Evolutionary conservation across 164 flowering plant species (phyloP).

Genomic region (Dillenia turbinata): DNA sequence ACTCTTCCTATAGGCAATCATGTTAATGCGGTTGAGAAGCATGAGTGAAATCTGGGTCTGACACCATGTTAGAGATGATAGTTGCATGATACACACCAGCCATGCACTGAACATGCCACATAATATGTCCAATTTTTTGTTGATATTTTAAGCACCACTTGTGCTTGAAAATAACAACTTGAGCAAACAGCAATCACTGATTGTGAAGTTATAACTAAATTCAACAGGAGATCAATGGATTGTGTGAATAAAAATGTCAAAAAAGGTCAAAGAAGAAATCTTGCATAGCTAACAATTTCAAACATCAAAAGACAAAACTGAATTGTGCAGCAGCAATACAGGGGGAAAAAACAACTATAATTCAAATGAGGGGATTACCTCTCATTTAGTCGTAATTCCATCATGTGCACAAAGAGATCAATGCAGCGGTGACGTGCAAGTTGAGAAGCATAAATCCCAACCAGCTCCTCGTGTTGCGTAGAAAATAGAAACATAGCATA

Average conservation of each 20-base stretch:
- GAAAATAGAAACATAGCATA: conserved; percentile 92
- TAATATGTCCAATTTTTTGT: too few species aligned
- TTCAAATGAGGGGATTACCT: conserved; percentile 36
- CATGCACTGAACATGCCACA: too few species aligned
- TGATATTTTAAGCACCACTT: too few species aligned
- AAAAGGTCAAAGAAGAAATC: background rate
- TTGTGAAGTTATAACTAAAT: background rate
- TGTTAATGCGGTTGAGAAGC: too few species aligned
- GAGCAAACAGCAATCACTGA: background rate
- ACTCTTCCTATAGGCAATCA: too few species aligned
- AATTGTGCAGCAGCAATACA: background rate
- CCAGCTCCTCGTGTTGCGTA: conserved; percentile 84
- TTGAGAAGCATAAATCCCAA: conserved; percentile 97
- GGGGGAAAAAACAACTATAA: background rate
- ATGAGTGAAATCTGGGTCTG: too few species aligned
- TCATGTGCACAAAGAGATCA: conserved; percentile 97
- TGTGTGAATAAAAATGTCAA: background rate
- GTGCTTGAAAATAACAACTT: background rate
- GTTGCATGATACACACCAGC: too few species aligned
- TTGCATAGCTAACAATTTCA: background rate
- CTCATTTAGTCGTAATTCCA: conserved; percentile 82
- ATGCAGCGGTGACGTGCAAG: conserved; percentile 90
- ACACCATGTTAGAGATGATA: too few species aligned
- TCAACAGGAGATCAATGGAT: background rate
- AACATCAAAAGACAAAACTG: background rate